Base-by-base conservation (phyloP, 208 protist genomes). In the Acanthamoeba lenticulata region DNA sequence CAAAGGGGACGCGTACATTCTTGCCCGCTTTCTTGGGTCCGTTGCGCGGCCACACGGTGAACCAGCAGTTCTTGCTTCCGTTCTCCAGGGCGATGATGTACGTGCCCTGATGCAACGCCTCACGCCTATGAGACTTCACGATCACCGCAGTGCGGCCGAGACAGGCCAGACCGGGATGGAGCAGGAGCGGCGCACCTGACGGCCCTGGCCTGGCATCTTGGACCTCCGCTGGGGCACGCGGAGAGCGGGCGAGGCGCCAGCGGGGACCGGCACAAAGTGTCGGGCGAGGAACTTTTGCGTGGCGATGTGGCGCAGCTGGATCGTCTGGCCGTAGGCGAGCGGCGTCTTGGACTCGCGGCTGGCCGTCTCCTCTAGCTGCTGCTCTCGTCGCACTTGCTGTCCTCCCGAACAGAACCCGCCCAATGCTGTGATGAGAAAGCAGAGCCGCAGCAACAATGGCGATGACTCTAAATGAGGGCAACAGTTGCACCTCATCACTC, bases 51-150 rank as follows among this genome's bases (percentile, higher is more conserved):
- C 62, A 79, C 27, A 93, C 62, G 29, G 89, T 93, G 89, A 81
- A 93, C 89, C 89, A 93, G 40, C 89, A 93, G 89, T 93, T 93
- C 44, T 93, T 93, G 89, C 89, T 93, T 52, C 89, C 89, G 40
- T 40, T 93, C 11, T 79, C 62, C n/a, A 93, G 47, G 13, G 89
- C 36, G 34, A 93, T 79, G 29, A 93, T 79, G 32, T 90, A 90
- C 32, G 83, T 72, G 17, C 83, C 83, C 4, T n/a, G 19, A 29
- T 90, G 65, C 13, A 27, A 13, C n/a, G 65, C n/a, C 5, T 52
- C 9, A 52, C 45, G 45, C 45, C 9, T 52, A 15, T 52, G 45
- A 19, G 5, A 52, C 45, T 19, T 52, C 45, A n/a, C n/a, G n/a
- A n/a, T n/a, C n/a, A n/a, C n/a, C n/a, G n/a, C n/a, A n/a, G n/a